These are phyloP conservation scores for Clitopilus hobsonii DNA, from an alignment of 768 basidiomycete species.

Conservation along the genomic window DNA sequence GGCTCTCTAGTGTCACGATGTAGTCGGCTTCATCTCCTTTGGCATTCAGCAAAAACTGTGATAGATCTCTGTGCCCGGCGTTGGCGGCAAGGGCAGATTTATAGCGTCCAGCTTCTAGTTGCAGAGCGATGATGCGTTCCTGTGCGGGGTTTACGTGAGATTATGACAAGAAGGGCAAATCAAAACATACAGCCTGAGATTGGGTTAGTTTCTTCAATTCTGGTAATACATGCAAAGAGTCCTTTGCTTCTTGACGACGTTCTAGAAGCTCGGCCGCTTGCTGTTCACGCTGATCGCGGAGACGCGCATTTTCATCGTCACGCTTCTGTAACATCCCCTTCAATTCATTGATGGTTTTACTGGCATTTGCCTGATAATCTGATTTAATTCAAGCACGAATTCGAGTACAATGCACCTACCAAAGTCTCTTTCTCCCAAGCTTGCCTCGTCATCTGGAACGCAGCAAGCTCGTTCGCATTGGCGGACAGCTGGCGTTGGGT, in stretches of 20 bases:
- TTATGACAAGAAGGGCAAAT: conserved; percentile 7
- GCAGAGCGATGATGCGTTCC: conserved; percentile 69
- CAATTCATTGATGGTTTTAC: conserved; percentile 57
- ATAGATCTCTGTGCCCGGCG: conserved; percentile 63
- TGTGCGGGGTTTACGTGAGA: conserved; percentile 22
- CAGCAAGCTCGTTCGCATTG: conserved; percentile 40
- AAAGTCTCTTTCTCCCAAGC: conserved; percentile 41
- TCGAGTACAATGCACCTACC: conserved; percentile 26
- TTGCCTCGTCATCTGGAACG: conserved; percentile 31
- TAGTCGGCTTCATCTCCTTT: conserved; percentile 48
- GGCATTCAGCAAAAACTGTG: conserved; percentile 63
- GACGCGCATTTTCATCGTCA: conserved; percentile 60
- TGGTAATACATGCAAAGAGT: conserved; percentile 53
- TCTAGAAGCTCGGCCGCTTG: conserved; percentile 60
- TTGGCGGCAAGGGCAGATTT: conserved; percentile 76
- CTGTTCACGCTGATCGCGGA: conserved; percentile 73
- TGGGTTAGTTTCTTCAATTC: conserved; percentile 66
- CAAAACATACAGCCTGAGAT: conserved; percentile 45
- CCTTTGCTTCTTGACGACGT: conserved; percentile 56
- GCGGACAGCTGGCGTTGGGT: conserved; percentile 33
- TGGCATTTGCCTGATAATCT: conserved; percentile 27
- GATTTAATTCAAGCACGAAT: conserved; percentile 2
- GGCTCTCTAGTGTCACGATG: conserved; percentile 47
- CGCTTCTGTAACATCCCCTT: conserved; percentile 56
- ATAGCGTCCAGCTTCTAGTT: conserved; percentile 68